Evolutionary conservation across 306 rosid species (phyloP).

Genomic region (Amphicarpaea edgeworthii): DNA sequence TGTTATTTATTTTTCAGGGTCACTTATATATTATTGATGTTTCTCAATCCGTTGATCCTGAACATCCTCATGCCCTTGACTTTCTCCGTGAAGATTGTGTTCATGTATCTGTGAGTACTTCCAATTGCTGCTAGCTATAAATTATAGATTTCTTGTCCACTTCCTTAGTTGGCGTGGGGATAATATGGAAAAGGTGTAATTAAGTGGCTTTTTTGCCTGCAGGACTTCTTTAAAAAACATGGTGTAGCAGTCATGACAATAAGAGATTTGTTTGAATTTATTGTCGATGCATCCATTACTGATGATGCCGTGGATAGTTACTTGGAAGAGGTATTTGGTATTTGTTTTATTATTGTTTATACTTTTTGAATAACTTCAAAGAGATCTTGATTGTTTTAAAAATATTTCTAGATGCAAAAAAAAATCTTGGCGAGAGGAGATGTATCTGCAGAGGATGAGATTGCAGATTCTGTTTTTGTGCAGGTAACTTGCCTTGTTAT

Average conservation of each 20-base stretch:
- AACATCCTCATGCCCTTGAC: slow-evolving; percentile 87
- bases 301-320: slow-evolving; percentile 80
- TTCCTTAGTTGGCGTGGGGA: slow-evolving; percentile 6
- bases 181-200: slow-evolving; percentile 21
- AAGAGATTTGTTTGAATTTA: slow-evolving; percentile 85
- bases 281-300: slow-evolving; percentile 81
- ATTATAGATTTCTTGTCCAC: slow-evolving; percentile 7
- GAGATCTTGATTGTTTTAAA: slow-evolving; percentile 14
- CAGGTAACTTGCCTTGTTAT: slow-evolving; percentile 59
- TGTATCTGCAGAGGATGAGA: slow-evolving; percentile 78
- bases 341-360: not conserved
- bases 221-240: slow-evolving; percentile 85
- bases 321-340: slow-evolving; percentile 73
- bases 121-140: not conserved
- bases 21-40: slow-evolving; percentile 89
- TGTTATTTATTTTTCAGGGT: slow-evolving; percentile 63
- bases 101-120: slow-evolving; percentile 75
- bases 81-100: slow-evolving; percentile 84
- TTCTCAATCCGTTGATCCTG: slow-evolving; percentile 94
- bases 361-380: slow-evolving; percentile 36
- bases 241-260: slow-evolving; percentile 96
- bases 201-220: slow-evolving; percentile 45
- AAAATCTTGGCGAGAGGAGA: slow-evolving; percentile 70
- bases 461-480: slow-evolving; percentile 77
- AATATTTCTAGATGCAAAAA: slow-evolving; percentile 63